A percentile compares a stretch with the other conserved stretches of the same genome.
Conservation (phyloP, 208 protist genomes). For the Trichomonas tenax region DNA sequence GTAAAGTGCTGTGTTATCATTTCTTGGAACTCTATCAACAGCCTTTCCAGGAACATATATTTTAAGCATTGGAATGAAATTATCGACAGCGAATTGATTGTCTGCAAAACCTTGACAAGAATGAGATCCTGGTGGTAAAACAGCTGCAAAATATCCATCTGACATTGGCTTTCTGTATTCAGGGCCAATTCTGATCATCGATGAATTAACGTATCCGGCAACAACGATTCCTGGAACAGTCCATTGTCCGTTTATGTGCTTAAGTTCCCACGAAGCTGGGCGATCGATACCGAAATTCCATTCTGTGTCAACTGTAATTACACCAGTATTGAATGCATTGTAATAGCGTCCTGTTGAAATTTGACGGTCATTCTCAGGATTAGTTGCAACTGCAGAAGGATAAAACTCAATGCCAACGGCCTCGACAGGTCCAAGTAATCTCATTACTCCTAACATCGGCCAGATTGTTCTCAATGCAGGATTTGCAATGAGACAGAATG, state of each 20-base stretch:
- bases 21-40: not conserved
- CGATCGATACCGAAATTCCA: not conserved
- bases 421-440: not conserved
- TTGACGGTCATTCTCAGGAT: not conserved
- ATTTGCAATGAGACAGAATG: not conserved
- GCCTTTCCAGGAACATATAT: not conserved
- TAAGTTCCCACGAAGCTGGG: not conserved
- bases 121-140: not conserved
- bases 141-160: not conserved
- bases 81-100: not conserved
- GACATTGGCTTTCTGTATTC: not conserved
- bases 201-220: not conserved
- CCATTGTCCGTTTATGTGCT: not conserved
- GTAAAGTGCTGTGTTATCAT: not conserved
- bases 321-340: not conserved
- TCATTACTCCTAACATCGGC: not conserved
- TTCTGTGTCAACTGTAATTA: not conserved
- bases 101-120: not conserved
- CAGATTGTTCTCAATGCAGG: not conserved
- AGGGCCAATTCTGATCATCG: not conserved
- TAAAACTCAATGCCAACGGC: not conserved
- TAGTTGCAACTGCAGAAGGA: not conserved
- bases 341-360: not conserved
- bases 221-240: not conserved
- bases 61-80: not conserved